Percentiles rank a stretch among this genome's conserved stretches.
These are phyloP conservation scores for Xylaria castorea DNA, from an alignment of 495 filamentous ascomycete species.

Conservation along the genomic window DNA sequence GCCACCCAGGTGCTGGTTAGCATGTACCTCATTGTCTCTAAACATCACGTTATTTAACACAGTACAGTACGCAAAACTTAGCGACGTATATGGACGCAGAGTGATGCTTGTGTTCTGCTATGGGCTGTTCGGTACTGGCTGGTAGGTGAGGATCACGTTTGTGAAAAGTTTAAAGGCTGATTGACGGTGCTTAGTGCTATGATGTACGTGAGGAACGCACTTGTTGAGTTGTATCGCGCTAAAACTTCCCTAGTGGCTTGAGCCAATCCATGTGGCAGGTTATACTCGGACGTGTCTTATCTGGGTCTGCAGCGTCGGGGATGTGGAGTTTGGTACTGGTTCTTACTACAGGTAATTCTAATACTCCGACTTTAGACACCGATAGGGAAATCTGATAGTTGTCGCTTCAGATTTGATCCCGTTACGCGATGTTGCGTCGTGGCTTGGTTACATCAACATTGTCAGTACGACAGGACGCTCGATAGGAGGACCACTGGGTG, in stretches of 20 bases:
- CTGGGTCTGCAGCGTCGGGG: conserved; percentile 65
- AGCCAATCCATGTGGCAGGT: conserved; percentile 59
- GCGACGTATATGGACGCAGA: conserved; percentile 59
- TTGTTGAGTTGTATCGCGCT: not conserved
- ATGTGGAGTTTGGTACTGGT: conserved; percentile 63
- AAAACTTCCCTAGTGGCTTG: conserved; percentile 50
- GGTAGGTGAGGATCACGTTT: conserved; percentile 38
- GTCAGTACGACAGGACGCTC: conserved; percentile 68
- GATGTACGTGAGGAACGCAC: conserved; percentile 58
- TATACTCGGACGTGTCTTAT: conserved; percentile 63
- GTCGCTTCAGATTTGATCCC: conserved; percentile 62
- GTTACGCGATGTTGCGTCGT: conserved; percentile 69
- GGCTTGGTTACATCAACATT: conserved; percentile 71
- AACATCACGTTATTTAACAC: not conserved
- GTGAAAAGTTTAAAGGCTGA: conserved; percentile 49
- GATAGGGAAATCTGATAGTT: not conserved
- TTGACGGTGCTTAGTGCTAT: conserved; percentile 50
- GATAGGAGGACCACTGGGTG: conserved; percentile 68
- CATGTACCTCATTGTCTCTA: not conserved
- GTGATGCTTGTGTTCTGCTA: conserved; percentile 49
- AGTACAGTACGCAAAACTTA: conserved; percentile 54
- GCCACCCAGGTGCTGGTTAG: conserved; percentile 65
- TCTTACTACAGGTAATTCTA: conserved; percentile 62
- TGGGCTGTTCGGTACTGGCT: conserved; percentile 51
- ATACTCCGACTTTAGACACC: not conserved